These are phyloP conservation scores for Globisporangium orthogonon DNA, from an alignment of 352 stramenopile species.

Conservation along the genomic window DNA sequence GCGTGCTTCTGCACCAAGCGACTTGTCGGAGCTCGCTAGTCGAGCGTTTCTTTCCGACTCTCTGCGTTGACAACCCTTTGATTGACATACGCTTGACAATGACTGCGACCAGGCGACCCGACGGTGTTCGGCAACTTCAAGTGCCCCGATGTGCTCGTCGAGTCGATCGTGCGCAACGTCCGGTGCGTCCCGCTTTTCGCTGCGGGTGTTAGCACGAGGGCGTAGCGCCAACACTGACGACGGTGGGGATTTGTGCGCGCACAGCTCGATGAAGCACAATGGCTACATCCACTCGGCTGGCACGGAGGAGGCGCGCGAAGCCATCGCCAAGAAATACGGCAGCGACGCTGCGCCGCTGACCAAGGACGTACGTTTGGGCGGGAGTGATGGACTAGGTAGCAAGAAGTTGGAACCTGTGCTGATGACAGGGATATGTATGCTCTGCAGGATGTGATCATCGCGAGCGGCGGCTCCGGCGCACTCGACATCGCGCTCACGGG, in stretches of 20 bases:
- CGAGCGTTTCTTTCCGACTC: background rate
- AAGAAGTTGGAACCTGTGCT: background rate
- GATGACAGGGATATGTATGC: too few relatives aligned
- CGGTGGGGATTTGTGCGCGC: background rate
- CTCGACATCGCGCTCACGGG: slow-evolving; percentile 91
- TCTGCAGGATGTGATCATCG: slow-evolving; percentile 88
- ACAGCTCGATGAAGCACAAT: slow-evolving; percentile 80
- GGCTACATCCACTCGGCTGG: slow-evolving; percentile 93
- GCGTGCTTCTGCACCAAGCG: background rate
- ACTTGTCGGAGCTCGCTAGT: background rate
- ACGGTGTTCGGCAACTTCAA: slow-evolving; percentile 91
- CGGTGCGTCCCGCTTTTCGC: slow-evolving; percentile 15
- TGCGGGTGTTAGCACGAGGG: background rate
- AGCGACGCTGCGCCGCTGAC: slow-evolving; percentile 47
- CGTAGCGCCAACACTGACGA: background rate
- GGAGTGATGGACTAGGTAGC: too few relatives aligned
- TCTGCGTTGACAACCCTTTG: slow-evolving; percentile 5
- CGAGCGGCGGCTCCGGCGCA: slow-evolving; percentile 90
- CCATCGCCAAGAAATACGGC: slow-evolving; percentile 86
- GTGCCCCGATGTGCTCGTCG: slow-evolving; percentile 83
- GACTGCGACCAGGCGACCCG: slow-evolving; percentile 68
- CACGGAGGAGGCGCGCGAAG: slow-evolving; percentile 69
- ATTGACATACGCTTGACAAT: background rate
- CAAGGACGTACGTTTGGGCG: slow-evolving; percentile 44
- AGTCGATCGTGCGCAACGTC: slow-evolving; percentile 62